Evolutionary conservation across 371 early-diverging fungal species (phyloP).

Genomic region (Mucor ambiguus): DNA sequence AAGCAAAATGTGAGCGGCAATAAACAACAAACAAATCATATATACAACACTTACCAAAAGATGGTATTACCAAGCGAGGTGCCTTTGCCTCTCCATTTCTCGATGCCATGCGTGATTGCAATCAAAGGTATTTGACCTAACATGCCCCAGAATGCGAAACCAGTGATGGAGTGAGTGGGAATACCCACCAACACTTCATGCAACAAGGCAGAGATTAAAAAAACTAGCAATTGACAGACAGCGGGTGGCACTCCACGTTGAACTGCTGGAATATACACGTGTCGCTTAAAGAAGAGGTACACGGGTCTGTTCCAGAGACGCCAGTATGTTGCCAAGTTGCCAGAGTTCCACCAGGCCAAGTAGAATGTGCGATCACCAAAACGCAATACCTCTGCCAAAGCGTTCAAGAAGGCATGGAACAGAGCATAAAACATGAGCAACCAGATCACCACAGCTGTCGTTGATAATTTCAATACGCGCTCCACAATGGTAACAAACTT

Average conservation of each 20-base stretch:
- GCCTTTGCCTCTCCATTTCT: constrained; percentile 73
- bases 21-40: not conserved
- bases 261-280: constrained; percentile 73
- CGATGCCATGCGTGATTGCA: constrained; percentile 64
- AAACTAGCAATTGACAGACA: constrained; percentile 68
- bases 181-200: constrained; percentile 89
- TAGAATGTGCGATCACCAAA: constrained; percentile 94
- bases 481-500: constrained; percentile 73
- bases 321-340: constrained; percentile 86
- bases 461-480: constrained; percentile 84
- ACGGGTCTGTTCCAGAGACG: constrained; percentile 91
- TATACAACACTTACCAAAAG: constrained; percentile 68
- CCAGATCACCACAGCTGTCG: constrained; percentile 84
- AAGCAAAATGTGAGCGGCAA: not conserved
- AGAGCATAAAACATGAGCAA: constrained; percentile 89
- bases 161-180: constrained; percentile 78
- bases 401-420: constrained; percentile 85
- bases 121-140: constrained; percentile 88
- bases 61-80: constrained; percentile 87
- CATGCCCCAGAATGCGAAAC: constrained; percentile 91
- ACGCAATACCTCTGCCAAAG: constrained; percentile 78
- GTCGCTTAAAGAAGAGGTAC: constrained; percentile 86
- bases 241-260: constrained; percentile 53
- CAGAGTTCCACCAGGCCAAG: constrained; percentile 91
- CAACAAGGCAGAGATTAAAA: constrained; percentile 80